Conservation (phyloP, 1,284 basidiomycete genomes). For the Melampsora abietis-canadensis region DNA sequence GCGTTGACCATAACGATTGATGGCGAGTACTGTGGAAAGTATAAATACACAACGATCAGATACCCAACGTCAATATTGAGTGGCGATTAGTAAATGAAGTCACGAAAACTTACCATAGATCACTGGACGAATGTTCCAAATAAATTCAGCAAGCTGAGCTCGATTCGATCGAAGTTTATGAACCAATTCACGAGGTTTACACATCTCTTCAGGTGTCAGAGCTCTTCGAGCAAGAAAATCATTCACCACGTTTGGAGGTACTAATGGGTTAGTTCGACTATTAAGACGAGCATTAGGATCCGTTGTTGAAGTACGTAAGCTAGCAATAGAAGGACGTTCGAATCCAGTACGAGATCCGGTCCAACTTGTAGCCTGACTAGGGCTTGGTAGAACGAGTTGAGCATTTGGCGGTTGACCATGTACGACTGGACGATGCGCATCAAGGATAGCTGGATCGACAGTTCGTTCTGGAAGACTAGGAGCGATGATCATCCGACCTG, state of each 20-base stretch:
- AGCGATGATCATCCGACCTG: slow-evolving; percentile 52
- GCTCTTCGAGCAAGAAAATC: slow-evolving; percentile 50
- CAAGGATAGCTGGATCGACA: slow-evolving; percentile 48
- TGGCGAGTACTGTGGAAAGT: slow-evolving; percentile 46
- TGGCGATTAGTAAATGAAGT: not conserved
- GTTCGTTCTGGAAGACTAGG: slow-evolving; percentile 51
- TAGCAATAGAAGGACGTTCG: slow-evolving; percentile 24
- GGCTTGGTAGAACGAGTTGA: slow-evolving; percentile 39
- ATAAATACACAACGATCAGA: not conserved
- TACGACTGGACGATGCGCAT: slow-evolving; percentile 22
- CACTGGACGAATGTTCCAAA: slow-evolving; percentile 52
- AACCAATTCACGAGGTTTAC: slow-evolving; percentile 50
- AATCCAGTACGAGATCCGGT: slow-evolving; percentile 29
- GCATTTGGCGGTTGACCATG: not conserved
- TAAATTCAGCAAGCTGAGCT: slow-evolving; percentile 48
- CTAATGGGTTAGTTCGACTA: slow-evolving; percentile 37
- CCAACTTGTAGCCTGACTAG: slow-evolving; percentile 41
- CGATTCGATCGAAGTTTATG: slow-evolving; percentile 44
- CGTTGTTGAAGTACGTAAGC: not conserved
- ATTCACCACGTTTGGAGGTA: slow-evolving; percentile 44
- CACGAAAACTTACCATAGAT: slow-evolving; percentile 49
- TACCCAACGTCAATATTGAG: not conserved
- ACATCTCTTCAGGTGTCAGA: slow-evolving; percentile 50
- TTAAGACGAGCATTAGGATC: slow-evolving; percentile 32
- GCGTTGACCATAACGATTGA: slow-evolving; percentile 50